phyloP scores from a whole-genome alignment of 1,284 basidiomycete species.

The Tylopilus sp. region DNA sequence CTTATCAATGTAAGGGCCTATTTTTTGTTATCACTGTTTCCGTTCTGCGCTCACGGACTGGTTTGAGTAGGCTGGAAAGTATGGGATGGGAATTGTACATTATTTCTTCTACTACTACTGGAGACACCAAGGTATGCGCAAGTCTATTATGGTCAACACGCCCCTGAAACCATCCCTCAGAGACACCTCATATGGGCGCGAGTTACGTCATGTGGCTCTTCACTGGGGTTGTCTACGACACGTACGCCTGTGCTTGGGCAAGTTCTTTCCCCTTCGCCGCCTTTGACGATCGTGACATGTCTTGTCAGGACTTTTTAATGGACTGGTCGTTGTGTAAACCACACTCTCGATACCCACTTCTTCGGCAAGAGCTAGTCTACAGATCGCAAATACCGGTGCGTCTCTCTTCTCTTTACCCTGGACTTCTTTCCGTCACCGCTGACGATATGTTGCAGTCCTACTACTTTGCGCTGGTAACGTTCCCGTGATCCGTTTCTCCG shows the following conservation, averaged over 20 bases:
- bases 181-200: constrained; percentile 37
- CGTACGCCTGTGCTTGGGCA: constrained; percentile 81
- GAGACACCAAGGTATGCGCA: constrained; percentile 42
- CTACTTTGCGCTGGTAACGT: constrained; percentile 66
- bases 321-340: constrained; percentile 79
- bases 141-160: neutral
- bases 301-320: constrained; percentile 63
- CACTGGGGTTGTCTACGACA: constrained; percentile 57
- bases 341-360: constrained; percentile 55
- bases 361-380: constrained; percentile 77
- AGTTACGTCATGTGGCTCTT: constrained; percentile 65
- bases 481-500: neutral
- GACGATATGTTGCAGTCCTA: constrained; percentile 48
- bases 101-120: constrained; percentile 71
- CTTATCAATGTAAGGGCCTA: constrained; percentile 72
- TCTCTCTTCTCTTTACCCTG: constrained; percentile 13
- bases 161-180: constrained; percentile 6
- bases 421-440: neutral
- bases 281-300: neutral
- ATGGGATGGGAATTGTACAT: constrained; percentile 60
- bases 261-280: constrained; percentile 18
- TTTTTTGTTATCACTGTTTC: neutral
- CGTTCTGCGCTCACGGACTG: constrained; percentile 2
- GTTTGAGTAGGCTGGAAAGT: constrained; percentile 69
- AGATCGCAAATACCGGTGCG: constrained; percentile 55